Base-by-base conservation (phyloP, 2,329 filamentous ascomycete genomes). In the Cadophora sp. region DNA sequence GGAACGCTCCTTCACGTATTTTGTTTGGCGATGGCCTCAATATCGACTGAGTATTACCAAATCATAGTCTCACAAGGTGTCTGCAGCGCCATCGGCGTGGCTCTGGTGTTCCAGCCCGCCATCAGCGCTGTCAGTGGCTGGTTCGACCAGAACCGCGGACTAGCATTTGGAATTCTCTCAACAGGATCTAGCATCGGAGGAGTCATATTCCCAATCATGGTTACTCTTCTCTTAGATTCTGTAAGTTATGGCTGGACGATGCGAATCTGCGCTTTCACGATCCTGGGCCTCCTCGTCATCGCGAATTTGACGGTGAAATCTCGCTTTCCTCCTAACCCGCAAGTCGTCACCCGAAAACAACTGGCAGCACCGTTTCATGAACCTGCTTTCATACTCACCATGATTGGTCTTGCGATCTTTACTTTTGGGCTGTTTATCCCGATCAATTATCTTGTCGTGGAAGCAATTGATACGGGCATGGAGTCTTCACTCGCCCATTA, bases 361-460 rank as follows among this genome's bases (percentile, higher is more conserved):
- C 76, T 78, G 0, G 76, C 80, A 14, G 68, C 39, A 6, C 80
- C 81, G 51, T 30, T 71, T 7, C 48, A 8, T 2, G 70, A 73
- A 36, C 47, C 71, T 6, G 72, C 76, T 1, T 81, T 76, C 72
- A 22, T 76, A 24, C 68, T 81, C 9, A 27, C 14, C 13, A 30
- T 8, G 22, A 39, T 18, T 3, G 48, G 22, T 16, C 3, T 27
- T 1, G 11, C 11, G 1, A 22, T 51, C 5, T 51, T 51, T 7
- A 51, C 8, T 4, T 39, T 62, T 18, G 59, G 59, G 6, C 5
- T 83, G 59, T 85, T 85, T 71, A 70, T 85, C 11, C 84, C 84
- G n/a, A 70, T 70, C 84, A 83, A n/a, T 90, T 90, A 9, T 96
- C 92, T 73, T 96, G 90, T 70, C 47, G 43, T 71, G 56, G 66